phyloP scores from a whole-genome alignment of 306 rosid genomes.

The Acacia melanoxylon region DNA sequence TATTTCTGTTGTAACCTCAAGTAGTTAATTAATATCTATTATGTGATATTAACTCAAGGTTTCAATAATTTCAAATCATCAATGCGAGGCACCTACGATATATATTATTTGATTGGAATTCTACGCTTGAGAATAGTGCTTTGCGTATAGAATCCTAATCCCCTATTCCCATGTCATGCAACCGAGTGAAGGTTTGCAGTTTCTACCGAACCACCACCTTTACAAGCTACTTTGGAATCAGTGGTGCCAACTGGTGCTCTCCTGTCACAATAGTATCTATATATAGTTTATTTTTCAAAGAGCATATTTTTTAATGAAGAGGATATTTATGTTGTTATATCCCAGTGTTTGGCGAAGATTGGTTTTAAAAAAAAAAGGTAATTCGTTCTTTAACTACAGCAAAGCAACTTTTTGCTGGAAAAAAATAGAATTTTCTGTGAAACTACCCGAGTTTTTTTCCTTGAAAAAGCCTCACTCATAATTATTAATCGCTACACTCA shows the following conservation, averaged over 20 bases:
- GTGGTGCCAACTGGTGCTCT: background rate
- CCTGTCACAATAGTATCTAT: background rate
- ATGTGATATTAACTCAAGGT: too few species aligned
- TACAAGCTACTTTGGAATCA: constrained; percentile 5
- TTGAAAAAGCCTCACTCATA: background rate
- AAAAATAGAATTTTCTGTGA: too few species aligned
- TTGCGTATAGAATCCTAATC: background rate
- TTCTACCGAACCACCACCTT: constrained; percentile 13
- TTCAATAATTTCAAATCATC: background rate
- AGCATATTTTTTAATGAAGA: too few species aligned
- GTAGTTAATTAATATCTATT: too few species aligned
- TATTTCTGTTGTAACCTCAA: too few species aligned
- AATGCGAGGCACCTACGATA: background rate
- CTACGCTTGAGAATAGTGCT: background rate
- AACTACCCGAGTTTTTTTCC: too few species aligned
- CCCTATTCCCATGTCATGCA: constrained; percentile 15
- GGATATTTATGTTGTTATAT: too few species aligned
- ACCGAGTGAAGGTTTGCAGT: background rate
- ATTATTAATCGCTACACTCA: too few species aligned
- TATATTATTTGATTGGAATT: background rate
- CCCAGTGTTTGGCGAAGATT: too few species aligned
- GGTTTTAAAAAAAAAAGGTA: too few species aligned
- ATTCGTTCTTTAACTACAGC: too few species aligned
- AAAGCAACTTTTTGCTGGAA: too few species aligned
- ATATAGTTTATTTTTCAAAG: background rate